Conservation (phyloP, 2,329 filamentous ascomycete species). For the Mycosphaerelloides madeirae region DNA sequence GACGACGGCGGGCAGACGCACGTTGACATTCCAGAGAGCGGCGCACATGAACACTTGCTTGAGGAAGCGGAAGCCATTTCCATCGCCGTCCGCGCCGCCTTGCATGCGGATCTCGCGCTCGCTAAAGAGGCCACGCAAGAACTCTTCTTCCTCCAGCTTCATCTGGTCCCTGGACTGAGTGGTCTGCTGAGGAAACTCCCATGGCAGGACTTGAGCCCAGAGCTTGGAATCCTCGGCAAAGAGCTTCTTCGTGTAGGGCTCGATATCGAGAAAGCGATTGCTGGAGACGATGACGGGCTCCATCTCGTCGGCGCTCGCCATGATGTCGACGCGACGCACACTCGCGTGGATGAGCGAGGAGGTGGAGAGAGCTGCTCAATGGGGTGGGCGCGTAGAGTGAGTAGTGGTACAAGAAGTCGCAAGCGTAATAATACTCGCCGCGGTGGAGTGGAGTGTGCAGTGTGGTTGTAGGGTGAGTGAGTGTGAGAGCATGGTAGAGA, state of each 20-base stretch:
- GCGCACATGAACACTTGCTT: constrained; percentile 32
- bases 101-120: constrained; percentile 27
- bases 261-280: constrained; percentile 27
- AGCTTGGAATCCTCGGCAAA: constrained; percentile 21
- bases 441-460: too few species aligned
- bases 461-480: too few species aligned
- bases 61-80: constrained; percentile 30
- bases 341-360: too few species aligned
- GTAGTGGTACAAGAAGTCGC: too few species aligned
- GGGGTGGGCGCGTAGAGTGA: too few species aligned
- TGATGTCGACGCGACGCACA: constrained; percentile 4
- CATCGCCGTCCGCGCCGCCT: constrained; percentile 19
- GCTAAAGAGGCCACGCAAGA: constrained; percentile 27
- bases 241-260: constrained; percentile 26
- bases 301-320: constrained; percentile 11
- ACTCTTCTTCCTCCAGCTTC: constrained; percentile 25
- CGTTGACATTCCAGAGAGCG: constrained; percentile 29
- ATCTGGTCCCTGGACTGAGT: constrained; percentile 12
- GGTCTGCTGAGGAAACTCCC: constrained; percentile 29
- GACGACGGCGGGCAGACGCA: constrained; percentile 23
- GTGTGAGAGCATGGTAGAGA: too few species aligned
- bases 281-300: constrained; percentile 28
- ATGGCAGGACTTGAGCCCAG: constrained; percentile 29
- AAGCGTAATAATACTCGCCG: too few species aligned
- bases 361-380: too few species aligned